Base-by-base conservation (phyloP, 2,329 filamentous ascomycete species). In the Aspergillus luchuensis region DNA sequence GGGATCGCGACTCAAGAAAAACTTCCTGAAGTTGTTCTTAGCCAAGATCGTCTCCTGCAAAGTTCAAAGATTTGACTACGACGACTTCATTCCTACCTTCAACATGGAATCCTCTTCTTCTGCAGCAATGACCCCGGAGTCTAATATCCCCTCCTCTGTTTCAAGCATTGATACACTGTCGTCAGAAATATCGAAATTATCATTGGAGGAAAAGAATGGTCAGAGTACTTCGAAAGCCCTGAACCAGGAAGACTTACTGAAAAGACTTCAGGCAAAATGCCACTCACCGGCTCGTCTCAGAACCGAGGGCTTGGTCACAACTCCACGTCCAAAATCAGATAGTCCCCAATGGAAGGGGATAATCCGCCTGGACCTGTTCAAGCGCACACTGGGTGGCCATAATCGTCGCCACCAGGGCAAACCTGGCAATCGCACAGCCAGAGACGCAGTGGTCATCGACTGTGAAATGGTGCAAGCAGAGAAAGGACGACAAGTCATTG, bases 381-480 rank as follows among this genome's bases (percentile, higher is more conserved):
- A 21, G 6, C 25, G 17, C 15, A 30, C 41, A 3, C n/a, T 41
- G 1, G 17, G 23, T 4, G 25, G 6, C 4, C 11, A 8, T 8
- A 5, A 36, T 36, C 10, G 15, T 36, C 11, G 15, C 11, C 10
- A 36, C 0, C 1, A 13, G 0, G 36, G 8, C 2, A 11, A 33
- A 7, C 11, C 25, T 17, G 8, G 23, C 11, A 3, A 10, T 10
- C 38, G 17, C 10, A 43, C 41, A 52, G 13, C 38, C 6, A 38
- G 13, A 5, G 45, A 17, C 30, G 79, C 76, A 3, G 73, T 84
- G 2, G 76, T 73, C 0, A 65, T 84, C 7, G 81, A 84, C 63
- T 83, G 81, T 60, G 81, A 84, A 66, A 83, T 83, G 80, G 80
- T 80, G 5, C 71, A 67, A 13, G 67, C 80, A 1, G 57, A 41